phyloP scores from a whole-genome alignment of 2,329 filamentous ascomycete species.

The Nakataea oryzae region DNA sequence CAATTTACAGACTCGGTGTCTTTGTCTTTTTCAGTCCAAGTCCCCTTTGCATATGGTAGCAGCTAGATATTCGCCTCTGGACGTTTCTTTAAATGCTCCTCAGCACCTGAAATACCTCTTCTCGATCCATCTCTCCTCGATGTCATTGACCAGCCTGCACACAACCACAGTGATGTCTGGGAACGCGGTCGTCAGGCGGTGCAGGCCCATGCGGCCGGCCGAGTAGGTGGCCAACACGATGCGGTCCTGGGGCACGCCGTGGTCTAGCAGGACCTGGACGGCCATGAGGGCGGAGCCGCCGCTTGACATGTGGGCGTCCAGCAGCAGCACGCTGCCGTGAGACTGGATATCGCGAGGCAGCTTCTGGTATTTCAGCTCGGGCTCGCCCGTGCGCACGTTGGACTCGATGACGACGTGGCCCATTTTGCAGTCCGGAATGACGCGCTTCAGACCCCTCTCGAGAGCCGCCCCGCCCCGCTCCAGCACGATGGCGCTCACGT shows the following conservation, averaged over 20 bases:
- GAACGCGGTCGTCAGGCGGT: conserved; percentile 79
- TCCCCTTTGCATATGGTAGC: not conserved
- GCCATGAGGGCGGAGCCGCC: conserved; percentile 86
- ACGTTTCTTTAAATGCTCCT: conserved; percentile 7
- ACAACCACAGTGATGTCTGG: conserved; percentile 81
- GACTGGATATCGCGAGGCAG: conserved; percentile 62
- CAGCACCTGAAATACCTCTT: conserved; percentile 82
- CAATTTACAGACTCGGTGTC: not conserved
- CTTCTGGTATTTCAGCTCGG: conserved; percentile 83
- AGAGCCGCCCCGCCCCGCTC: conserved; percentile 82
- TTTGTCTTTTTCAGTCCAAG: not conserved
- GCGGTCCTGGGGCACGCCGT: conserved; percentile 72
- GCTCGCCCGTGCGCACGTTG: conserved; percentile 73
- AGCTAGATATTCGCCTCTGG: no score
- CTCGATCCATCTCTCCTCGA: conserved; percentile 84
- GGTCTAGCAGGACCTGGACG: conserved; percentile 88
- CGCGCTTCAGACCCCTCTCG: conserved; percentile 77
- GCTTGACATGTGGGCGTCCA: conserved; percentile 91
- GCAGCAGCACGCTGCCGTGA: conserved; percentile 64
- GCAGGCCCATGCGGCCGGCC: conserved; percentile 73
- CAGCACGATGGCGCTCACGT: conserved; percentile 77
- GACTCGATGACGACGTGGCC: conserved; percentile 88
- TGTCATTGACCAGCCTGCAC: conserved; percentile 68
- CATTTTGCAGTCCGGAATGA: conserved; percentile 85
- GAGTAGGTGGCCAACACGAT: conserved; percentile 93